Conservation (phyloP, 371 early-diverging fungal species). For the Gilbertella persicaria region DNA sequence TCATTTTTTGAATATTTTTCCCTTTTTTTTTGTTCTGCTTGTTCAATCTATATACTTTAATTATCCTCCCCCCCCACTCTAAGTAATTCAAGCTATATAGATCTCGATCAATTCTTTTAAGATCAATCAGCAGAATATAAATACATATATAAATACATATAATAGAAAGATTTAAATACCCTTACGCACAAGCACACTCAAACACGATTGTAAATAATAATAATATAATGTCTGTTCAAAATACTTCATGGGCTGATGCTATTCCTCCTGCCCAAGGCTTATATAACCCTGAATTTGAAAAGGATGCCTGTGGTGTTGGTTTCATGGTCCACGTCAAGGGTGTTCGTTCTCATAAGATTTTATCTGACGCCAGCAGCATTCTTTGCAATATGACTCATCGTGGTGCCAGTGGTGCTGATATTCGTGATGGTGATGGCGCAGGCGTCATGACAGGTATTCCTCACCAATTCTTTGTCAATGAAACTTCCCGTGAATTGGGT, state of each 20-base stretch:
- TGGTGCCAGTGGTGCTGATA: conserved; percentile 92
- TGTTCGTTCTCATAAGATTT: conserved; percentile 80
- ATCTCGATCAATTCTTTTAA: too few relatives aligned
- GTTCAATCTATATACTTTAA: too few relatives aligned
- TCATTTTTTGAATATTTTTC: too few relatives aligned
- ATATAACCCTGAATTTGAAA: conserved; percentile 88
- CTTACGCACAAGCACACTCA: too few relatives aligned
- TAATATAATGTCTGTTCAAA: too few relatives aligned
- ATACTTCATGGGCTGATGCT: conserved; percentile 78
- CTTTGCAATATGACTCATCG: conserved; percentile 98
- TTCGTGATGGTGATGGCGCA: conserved; percentile 86
- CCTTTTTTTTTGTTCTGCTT: too few relatives aligned
- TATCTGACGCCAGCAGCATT: conserved; percentile 83
- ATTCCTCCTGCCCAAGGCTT: conserved; percentile 88
- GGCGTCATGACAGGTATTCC: conserved; percentile 95
- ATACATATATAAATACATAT: too few relatives aligned
- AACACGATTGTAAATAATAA: too few relatives aligned
- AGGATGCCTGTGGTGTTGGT: conserved; percentile 97
- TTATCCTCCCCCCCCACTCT: too few relatives aligned
- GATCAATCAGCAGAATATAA: too few relatives aligned
- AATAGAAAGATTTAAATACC: too few relatives aligned
- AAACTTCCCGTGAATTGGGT: conserved; percentile 56
- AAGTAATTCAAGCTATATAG: too few relatives aligned
- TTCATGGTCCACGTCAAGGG: conserved; percentile 94
- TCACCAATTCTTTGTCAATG: conserved; percentile 79